Evolutionary conservation across 495 filamentous ascomycete genomes (phyloP).

Genomic region (Delitschia confertaspora): DNA sequence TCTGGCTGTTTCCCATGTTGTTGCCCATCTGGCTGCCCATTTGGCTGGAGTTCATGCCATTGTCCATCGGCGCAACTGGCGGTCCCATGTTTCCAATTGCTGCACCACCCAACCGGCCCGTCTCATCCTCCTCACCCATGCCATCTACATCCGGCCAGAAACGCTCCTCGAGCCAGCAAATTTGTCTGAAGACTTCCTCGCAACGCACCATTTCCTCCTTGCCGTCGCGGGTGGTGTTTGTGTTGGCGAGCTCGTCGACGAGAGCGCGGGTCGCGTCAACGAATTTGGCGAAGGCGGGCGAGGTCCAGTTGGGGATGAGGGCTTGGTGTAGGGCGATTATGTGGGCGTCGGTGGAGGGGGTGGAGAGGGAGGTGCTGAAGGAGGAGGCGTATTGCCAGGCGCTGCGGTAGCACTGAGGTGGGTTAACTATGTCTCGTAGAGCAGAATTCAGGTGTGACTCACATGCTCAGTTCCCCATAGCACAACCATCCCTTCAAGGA

Average conservation of each 20-base stretch:
- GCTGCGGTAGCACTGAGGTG: conserved; percentile 32
- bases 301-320: conserved; percentile 40
- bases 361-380: conserved; percentile 29
- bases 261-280: conserved; percentile 35
- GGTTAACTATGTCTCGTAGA: neutral
- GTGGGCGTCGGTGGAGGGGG: conserved; percentile 27
- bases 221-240: conserved; percentile 30
- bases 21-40: too few relatives aligned
- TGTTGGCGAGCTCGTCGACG: conserved; percentile 38
- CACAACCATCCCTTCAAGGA: conserved; percentile 59
- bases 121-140: conserved; percentile 38
- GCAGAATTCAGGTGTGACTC: conserved; percentile 13
- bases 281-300: conserved; percentile 36
- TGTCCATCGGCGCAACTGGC: conserved; percentile 9
- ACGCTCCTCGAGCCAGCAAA: conserved; percentile 34
- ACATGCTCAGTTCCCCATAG: conserved; percentile 65
- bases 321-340: conserved; percentile 37
- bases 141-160: conserved; percentile 39
- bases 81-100: conserved; percentile 6
- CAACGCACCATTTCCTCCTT: conserved; percentile 33
- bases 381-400: conserved; percentile 36
- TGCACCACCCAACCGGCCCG: conserved; percentile 10
- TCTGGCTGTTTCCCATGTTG: conserved; percentile 5
- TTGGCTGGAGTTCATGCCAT: conserved; percentile 8
- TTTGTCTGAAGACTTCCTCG: conserved; percentile 35